These are phyloP conservation scores for Isabelozyma heimii DNA, from an alignment of 805 yeast genomes.

Conservation along the genomic window DNA sequence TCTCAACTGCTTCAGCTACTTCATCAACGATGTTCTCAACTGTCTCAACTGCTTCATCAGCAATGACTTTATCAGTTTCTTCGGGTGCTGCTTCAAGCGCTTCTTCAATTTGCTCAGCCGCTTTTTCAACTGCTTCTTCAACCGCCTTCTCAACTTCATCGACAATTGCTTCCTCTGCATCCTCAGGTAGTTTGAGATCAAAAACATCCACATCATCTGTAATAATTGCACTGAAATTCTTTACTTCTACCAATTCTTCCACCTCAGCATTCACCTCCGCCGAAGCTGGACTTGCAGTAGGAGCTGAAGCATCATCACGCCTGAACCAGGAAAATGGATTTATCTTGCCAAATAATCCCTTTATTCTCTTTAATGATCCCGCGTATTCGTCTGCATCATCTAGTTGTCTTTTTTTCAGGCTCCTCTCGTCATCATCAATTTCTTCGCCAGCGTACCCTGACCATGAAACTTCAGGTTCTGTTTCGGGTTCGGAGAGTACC, in stretches of 20 bases:
- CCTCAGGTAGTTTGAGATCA: neutral
- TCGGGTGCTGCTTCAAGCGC: neutral
- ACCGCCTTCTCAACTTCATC: neutral
- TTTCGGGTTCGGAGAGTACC: neutral
- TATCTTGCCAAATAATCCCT: neutral
- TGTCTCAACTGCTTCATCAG: slow-evolving; percentile 6
- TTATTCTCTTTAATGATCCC: neutral
- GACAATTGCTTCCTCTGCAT: neutral
- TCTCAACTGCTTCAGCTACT: slow-evolving; percentile 15
- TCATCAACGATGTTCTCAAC: slow-evolving; percentile 12
- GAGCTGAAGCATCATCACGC: neutral
- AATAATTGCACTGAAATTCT: neutral
- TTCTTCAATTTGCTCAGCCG: neutral
- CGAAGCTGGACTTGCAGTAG: neutral
- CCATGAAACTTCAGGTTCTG: neutral
- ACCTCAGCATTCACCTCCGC: neutral
- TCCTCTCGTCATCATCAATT: neutral
- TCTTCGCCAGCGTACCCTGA: neutral
- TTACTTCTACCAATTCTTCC: neutral
- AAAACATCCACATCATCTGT: neutral
- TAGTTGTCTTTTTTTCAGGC: neutral
- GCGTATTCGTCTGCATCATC: neutral
- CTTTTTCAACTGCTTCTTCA: neutral
- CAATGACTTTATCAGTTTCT: neutral
- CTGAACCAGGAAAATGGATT: neutral